Conservation (phyloP, 345 rosid genomes). For the Boechera retrofracta region DNA sequence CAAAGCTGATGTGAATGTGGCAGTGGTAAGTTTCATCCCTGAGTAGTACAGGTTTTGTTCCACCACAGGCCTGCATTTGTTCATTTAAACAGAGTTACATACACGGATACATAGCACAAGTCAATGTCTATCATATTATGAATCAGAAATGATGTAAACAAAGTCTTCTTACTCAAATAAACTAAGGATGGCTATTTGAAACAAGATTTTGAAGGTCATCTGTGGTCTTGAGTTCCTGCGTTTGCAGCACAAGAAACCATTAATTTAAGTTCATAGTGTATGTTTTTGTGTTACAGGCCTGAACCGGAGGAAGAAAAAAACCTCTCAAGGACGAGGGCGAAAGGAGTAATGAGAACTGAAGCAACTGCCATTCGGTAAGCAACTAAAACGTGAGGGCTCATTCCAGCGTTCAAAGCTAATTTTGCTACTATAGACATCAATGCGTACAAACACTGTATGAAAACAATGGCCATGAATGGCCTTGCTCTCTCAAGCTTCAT, state of each 20-base stretch:
- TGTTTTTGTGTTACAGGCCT: slow-evolving; percentile 5
- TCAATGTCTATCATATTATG: neutral
- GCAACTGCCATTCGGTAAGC: slow-evolving; percentile 79
- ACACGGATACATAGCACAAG: slow-evolving; percentile 2
- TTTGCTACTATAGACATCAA: slow-evolving; percentile 51
- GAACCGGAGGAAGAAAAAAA: neutral
- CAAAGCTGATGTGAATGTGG: slow-evolving; percentile 73
- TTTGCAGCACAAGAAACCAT: slow-evolving; percentile 24
- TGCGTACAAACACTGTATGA: slow-evolving; percentile 51
- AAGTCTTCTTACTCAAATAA: slow-evolving; percentile 67
- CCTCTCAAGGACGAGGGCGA: slow-evolving; percentile 76
- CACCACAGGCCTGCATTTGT: slow-evolving; percentile 42
- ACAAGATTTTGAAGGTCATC: slow-evolving; percentile 65
- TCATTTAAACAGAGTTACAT: slow-evolving; percentile 11
- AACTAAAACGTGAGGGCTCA: slow-evolving; percentile 63
- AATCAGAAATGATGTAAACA: slow-evolving; percentile 13
- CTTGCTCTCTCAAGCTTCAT: slow-evolving; percentile 42
- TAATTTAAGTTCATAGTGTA: neutral
- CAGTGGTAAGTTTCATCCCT: slow-evolving; percentile 76
- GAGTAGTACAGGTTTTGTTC: slow-evolving; percentile 58
- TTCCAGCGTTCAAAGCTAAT: slow-evolving; percentile 50
- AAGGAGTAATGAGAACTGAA: slow-evolving; percentile 65
- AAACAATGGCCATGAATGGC: slow-evolving; percentile 49
- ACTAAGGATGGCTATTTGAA: slow-evolving; percentile 65
- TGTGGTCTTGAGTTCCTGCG: slow-evolving; percentile 78